A percentile compares a stretch with the other conserved stretches of the same genome.
Conservation (phyloP, 2,329 filamentous ascomycete species). For the Fusarium siculi region DNA sequence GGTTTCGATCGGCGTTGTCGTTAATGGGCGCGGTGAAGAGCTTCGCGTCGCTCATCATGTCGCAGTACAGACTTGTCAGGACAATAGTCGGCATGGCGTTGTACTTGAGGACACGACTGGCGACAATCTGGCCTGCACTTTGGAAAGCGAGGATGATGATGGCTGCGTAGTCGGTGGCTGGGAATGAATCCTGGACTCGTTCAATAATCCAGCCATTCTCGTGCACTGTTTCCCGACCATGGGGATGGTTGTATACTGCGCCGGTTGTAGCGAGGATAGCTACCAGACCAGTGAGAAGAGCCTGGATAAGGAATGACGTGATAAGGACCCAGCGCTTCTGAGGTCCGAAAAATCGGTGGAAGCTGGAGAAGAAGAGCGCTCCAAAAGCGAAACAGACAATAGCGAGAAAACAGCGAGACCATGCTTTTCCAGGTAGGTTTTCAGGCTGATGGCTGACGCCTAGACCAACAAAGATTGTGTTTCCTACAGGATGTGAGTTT, state of each 20-base stretch:
- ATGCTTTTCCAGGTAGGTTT: constrained; percentile 40
- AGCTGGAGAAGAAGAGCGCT: constrained; percentile 43
- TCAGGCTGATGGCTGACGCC: constrained; percentile 43
- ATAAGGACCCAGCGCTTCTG: constrained; percentile 44
- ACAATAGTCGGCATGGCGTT: constrained; percentile 44
- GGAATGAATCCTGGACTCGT: constrained; percentile 36
- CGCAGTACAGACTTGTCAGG: constrained; percentile 43
- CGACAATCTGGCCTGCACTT: constrained; percentile 43
- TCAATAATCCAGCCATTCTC: constrained; percentile 37
- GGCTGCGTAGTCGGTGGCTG: constrained; percentile 38
- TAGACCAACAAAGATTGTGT: constrained; percentile 44
- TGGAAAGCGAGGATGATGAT: constrained; percentile 43
- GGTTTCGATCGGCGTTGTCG: constrained; percentile 41
- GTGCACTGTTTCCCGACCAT: constrained; percentile 25
- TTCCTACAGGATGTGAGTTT: constrained; percentile 27
- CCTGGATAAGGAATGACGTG: constrained; percentile 37
- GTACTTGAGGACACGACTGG: constrained; percentile 42
- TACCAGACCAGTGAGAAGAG: constrained; percentile 39
- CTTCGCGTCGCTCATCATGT: constrained; percentile 43
- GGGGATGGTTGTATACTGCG: constrained; percentile 35
- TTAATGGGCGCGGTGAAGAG: constrained; percentile 40
- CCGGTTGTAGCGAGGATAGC: constrained; percentile 41
- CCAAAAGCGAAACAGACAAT: constrained; percentile 41
- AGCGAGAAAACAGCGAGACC: constrained; percentile 45
- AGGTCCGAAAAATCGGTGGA: constrained; percentile 41